phyloP scores from a whole-genome alignment of 306 rosid species.

The Neltuma alba region DNA sequence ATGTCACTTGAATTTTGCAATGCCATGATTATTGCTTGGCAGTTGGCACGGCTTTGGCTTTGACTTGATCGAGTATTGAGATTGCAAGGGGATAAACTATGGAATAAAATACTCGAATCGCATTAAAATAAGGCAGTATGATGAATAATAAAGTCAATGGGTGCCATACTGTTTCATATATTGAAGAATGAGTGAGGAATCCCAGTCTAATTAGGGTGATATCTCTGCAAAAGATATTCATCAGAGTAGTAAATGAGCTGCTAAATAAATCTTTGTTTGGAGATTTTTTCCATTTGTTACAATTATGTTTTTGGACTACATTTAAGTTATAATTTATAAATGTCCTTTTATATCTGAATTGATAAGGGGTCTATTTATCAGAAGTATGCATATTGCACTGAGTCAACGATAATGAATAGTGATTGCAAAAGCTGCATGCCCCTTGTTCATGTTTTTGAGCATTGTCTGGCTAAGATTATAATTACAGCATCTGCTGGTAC shows the following conservation, averaged over 20 bases:
- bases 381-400: background rate
- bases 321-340: constrained; percentile 3
- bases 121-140: background rate
- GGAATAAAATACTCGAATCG: background rate
- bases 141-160: background rate
- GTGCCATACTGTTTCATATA: background rate
- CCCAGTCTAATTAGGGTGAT: background rate
- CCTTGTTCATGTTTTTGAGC: constrained; percentile 1
- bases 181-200: background rate
- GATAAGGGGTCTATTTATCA: background rate
- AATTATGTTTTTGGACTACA: background rate
- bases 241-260: background rate
- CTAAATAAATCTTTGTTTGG: background rate
- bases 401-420: background rate
- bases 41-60: background rate
- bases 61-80: constrained; percentile 1
- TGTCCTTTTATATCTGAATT: background rate
- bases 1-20: background rate
- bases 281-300: background rate
- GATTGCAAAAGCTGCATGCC: background rate
- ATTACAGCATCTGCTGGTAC: background rate
- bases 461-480: background rate
- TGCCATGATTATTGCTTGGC: background rate
- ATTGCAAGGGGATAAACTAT: background rate
- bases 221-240: background rate